Conservation (phyloP, 129 eudicot genomes). For the Oenanthe sinensis region DNA sequence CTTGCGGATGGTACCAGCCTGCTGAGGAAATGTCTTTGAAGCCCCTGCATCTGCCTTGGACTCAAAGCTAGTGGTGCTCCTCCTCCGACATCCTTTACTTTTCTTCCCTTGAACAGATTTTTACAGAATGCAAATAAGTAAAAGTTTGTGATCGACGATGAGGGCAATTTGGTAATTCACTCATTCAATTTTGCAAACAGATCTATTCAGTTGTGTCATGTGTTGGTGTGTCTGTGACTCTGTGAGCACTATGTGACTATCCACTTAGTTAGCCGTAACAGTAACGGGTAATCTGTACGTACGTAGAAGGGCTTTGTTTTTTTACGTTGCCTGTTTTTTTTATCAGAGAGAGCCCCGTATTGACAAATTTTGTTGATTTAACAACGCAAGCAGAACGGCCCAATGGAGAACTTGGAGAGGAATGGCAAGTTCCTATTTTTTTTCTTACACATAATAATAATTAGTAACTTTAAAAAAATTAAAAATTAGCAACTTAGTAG, state of each 20-base stretch:
- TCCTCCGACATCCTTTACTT: constrained; percentile 34
- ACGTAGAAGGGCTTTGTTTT: not conserved
- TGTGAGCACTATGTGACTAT: not conserved
- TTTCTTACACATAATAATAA: too few relatives aligned
- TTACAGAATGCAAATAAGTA: not conserved
- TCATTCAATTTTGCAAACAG: not conserved
- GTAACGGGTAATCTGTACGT: not conserved
- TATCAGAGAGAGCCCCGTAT: too few relatives aligned
- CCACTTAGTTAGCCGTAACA: not conserved
- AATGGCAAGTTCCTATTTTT: too few relatives aligned
- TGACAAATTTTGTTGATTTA: not conserved
- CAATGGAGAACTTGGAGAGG: too few relatives aligned
- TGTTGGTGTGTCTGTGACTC: not conserved
- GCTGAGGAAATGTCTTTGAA: constrained; percentile 50
- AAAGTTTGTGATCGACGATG: not conserved
- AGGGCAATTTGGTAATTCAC: not conserved
- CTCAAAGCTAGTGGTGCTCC: constrained; percentile 49
- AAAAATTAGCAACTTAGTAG: too few relatives aligned
- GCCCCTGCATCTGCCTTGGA: constrained; percentile 53
- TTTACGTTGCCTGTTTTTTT: too few relatives aligned
- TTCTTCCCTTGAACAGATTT: not conserved
- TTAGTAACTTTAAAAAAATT: too few relatives aligned
- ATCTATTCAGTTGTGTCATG: not conserved
- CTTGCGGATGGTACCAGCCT: constrained; percentile 51
- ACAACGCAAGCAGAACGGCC: not conserved